phyloP scores from a whole-genome alignment of 2,329 filamentous ascomycete genomes.

The Exophiala alcalophila region DNA sequence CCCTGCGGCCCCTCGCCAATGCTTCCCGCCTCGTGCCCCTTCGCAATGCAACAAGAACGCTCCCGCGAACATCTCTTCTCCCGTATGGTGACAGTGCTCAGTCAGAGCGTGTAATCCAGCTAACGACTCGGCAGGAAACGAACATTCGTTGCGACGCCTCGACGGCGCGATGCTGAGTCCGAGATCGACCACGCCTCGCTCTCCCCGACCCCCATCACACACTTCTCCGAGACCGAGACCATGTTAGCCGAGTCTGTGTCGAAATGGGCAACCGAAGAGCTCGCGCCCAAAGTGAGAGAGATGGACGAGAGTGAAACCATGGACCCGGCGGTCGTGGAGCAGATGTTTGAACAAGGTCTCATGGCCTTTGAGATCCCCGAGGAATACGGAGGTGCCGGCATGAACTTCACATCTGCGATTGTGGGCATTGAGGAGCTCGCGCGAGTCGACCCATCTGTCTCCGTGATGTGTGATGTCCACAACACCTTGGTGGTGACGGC shows the following conservation, averaged over 20 bases:
- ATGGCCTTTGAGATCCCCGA: constrained; percentile 98
- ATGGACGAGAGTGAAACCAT: constrained; percentile 98
- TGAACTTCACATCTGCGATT: constrained; percentile 98
- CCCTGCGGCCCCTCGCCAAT: constrained; percentile 40
- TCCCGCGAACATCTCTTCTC: constrained; percentile 33
- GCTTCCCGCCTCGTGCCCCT: constrained; percentile 13
- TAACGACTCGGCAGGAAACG: constrained; percentile 16
- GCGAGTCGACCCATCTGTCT: constrained; percentile 88
- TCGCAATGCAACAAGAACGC: constrained; percentile 7
- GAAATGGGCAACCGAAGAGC: constrained; percentile 85
- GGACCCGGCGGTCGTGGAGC: constrained; percentile 83
- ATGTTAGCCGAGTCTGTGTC: constrained; percentile 87
- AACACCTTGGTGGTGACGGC: constrained; percentile 97
- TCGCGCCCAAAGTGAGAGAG: constrained; percentile 86
- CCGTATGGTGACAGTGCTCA: no score
- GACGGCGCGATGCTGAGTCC: constrained; percentile 35
- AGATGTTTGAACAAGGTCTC: constrained; percentile 93
- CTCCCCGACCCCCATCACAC: constrained; percentile 86
- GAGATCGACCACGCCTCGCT: constrained; percentile 67
- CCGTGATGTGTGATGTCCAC: constrained; percentile 93
- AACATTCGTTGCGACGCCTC: constrained; percentile 38
- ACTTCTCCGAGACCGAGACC: constrained; percentile 83
- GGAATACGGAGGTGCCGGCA: constrained; percentile 91
- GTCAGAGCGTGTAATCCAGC: no score
- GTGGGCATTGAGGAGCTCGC: constrained; percentile 96